A percentile compares a stretch with the other conserved stretches of the same genome.
Evolutionary conservation across 176 grass and related monocot genomes (phyloP).

Genomic region (Rhynchospora tenuis): DNA sequence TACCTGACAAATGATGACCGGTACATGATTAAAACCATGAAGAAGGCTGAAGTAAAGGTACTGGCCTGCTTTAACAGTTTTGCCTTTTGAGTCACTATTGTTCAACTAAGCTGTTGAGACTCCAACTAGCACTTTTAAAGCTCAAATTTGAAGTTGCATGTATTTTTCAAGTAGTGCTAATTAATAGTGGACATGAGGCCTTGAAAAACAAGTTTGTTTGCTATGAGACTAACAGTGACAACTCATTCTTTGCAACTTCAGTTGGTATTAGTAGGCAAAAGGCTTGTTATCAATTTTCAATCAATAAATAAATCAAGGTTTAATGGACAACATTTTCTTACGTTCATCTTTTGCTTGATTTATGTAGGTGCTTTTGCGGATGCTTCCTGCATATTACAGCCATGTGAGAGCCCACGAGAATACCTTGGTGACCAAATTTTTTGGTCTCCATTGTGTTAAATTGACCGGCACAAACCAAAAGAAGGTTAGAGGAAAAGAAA

Average conservation of each 20-base stretch:
- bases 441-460: constrained; percentile 84
- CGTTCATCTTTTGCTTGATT: constrained; percentile 4
- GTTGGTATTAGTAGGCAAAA: constrained; percentile 5
- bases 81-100: background rate
- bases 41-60: constrained; percentile 90
- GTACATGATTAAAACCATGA: constrained; percentile 98
- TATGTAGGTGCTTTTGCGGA: constrained; percentile 73
- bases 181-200: background rate
- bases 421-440: constrained; percentile 87
- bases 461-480: constrained; percentile 64
- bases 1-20: constrained; percentile 79
- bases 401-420: constrained; percentile 70
- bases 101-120: background rate
- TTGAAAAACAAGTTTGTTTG: background rate
- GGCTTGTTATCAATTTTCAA: background rate
- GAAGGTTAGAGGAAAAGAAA: constrained; percentile 53
- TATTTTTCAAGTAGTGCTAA: background rate
- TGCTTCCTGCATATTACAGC: constrained; percentile 87
- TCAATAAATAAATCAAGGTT: background rate
- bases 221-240: background rate
- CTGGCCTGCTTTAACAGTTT: background rate
- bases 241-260: background rate
- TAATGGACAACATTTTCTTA: background rate
- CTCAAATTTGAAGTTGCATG: background rate
- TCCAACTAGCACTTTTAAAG: background rate